phyloP scores from a whole-genome alignment of 495 filamentous ascomycete genomes.

The Aspergillus avenaceus region DNA sequence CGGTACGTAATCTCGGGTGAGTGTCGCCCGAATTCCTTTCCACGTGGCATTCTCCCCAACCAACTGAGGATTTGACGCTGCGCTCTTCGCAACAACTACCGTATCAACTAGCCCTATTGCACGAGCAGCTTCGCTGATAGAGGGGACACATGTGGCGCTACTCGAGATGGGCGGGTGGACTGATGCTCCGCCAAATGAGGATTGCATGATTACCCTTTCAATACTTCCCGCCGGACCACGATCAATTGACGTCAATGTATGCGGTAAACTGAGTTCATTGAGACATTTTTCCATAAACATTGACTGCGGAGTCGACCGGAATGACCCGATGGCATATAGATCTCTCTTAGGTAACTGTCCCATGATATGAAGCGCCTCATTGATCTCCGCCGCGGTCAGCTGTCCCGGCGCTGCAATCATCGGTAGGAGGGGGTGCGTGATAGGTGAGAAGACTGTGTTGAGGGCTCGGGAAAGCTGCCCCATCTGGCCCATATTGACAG shows the following conservation, averaged over 20 bases:
- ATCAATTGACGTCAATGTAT: conserved; percentile 73
- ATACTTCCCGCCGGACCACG: conserved; percentile 58
- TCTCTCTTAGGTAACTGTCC: conserved; percentile 75
- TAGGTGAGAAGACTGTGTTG: conserved; percentile 80
- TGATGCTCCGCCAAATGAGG: conserved; percentile 74
- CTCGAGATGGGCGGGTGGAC: conserved; percentile 63
- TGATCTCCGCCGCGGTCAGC: conserved; percentile 78
- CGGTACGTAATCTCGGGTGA: conserved; percentile 76
- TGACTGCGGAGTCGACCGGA: conserved; percentile 66
- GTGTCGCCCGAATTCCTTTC: conserved; percentile 76
- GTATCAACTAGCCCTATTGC: conserved; percentile 78
- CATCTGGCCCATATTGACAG: conserved; percentile 80
- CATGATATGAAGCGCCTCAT: conserved; percentile 70
- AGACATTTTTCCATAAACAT: conserved; percentile 86
- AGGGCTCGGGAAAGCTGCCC: conserved; percentile 76
- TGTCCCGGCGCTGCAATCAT: conserved; percentile 84
- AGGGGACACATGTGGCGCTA: conserved; percentile 52
- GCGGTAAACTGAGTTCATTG: conserved; percentile 81
- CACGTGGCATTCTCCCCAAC: conserved; percentile 76
- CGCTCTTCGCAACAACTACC: conserved; percentile 48
- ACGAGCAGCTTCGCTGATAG: conserved; percentile 64
- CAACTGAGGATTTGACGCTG: conserved; percentile 35
- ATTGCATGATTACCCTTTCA: conserved; percentile 63
- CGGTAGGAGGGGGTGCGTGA: conserved; percentile 78
- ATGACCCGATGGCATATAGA: conserved; percentile 73